Evolutionary conservation across 768 basidiomycete species (phyloP).

Genomic region (Pulveroboletus sp.): DNA sequence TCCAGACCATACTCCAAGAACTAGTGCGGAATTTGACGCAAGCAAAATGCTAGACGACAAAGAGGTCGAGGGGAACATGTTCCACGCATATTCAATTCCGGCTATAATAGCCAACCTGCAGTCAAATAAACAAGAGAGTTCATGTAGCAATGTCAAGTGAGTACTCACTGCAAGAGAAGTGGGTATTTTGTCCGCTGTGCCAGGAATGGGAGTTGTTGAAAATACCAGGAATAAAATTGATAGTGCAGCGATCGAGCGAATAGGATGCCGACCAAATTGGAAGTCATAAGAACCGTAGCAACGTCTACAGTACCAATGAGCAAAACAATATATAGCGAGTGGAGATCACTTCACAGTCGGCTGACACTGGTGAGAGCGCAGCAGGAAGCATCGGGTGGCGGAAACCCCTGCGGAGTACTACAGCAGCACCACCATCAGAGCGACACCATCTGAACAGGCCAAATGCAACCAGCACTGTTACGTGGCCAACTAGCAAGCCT

Average conservation of each 20-base stretch:
- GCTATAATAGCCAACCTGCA: conserved; percentile 55
- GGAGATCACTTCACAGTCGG: conserved; percentile 54
- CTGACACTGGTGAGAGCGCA: conserved; percentile 40
- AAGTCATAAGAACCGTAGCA: conserved; percentile 79
- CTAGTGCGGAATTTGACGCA: conserved; percentile 44
- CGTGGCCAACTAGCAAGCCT: conserved; percentile 63
- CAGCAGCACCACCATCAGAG: conserved; percentile 60
- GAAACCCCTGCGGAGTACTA: conserved; percentile 52
- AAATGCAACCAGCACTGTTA: conserved; percentile 54
- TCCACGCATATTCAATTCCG: conserved; percentile 82
- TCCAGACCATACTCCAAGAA: conserved; percentile 54
- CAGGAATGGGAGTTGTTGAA: conserved; percentile 82
- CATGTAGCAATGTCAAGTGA: conserved; percentile 1
- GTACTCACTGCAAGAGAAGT: conserved; percentile 51
- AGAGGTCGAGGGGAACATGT: conserved; percentile 75
- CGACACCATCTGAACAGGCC: conserved; percentile 74
- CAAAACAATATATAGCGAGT: not conserved
- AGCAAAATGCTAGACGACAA: conserved; percentile 57
- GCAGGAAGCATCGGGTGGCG: conserved; percentile 48
- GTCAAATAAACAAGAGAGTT: not conserved
- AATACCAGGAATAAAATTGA: conserved; percentile 99
- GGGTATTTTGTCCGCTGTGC: conserved; percentile 71
- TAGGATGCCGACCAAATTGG: conserved; percentile 85
- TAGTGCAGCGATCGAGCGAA: conserved; percentile 96
- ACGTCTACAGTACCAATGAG: conserved; percentile 50